Evolutionary conservation across 2,329 filamentous ascomycete species (phyloP).

Genomic region (Diaporthe australafricana): DNA sequence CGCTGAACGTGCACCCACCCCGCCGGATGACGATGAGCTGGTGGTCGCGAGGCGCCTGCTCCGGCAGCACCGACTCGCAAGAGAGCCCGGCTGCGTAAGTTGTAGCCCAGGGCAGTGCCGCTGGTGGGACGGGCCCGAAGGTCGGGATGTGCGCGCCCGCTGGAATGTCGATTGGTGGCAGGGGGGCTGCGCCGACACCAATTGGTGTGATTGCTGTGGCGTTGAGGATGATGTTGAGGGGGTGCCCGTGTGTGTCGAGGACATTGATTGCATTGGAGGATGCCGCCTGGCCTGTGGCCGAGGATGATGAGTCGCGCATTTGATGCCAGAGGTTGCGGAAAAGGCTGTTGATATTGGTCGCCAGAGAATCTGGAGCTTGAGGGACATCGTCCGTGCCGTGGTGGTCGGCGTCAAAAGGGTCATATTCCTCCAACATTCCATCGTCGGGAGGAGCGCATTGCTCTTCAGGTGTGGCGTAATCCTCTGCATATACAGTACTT

Average conservation of each 20-base stretch:
- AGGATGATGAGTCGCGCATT: slow-evolving; percentile 40
- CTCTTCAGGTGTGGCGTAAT: slow-evolving; percentile 11
- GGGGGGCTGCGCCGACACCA: slow-evolving; percentile 62
- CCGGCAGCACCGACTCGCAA: slow-evolving; percentile 70
- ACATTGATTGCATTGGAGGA: slow-evolving; percentile 9
- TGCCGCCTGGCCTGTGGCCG: slow-evolving; percentile 35
- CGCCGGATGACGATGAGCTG: slow-evolving; percentile 86
- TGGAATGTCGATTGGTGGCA: slow-evolving; percentile 55
- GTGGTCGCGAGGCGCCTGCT: slow-evolving; percentile 65
- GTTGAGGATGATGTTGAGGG: slow-evolving; percentile 50
- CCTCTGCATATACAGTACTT: neutral
- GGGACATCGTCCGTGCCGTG: neutral
- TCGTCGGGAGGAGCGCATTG: slow-evolving; percentile 17
- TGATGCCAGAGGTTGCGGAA: slow-evolving; percentile 46
- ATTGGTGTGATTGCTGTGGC: slow-evolving; percentile 49
- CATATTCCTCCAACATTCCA: slow-evolving; percentile 14
- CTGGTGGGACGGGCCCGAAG: slow-evolving; percentile 48
- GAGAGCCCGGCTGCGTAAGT: slow-evolving; percentile 79
- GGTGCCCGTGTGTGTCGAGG: slow-evolving; percentile 30
- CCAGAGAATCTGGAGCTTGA: slow-evolving; percentile 22
- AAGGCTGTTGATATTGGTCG: slow-evolving; percentile 34
- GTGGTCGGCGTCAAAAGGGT: slow-evolving; percentile 1
- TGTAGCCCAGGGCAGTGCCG: slow-evolving; percentile 73
- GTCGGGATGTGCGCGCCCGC: slow-evolving; percentile 47
- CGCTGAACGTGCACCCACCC: slow-evolving; percentile 85